phyloP scores from a whole-genome alignment of 331 rosid species.

The Acacia concinna region DNA sequence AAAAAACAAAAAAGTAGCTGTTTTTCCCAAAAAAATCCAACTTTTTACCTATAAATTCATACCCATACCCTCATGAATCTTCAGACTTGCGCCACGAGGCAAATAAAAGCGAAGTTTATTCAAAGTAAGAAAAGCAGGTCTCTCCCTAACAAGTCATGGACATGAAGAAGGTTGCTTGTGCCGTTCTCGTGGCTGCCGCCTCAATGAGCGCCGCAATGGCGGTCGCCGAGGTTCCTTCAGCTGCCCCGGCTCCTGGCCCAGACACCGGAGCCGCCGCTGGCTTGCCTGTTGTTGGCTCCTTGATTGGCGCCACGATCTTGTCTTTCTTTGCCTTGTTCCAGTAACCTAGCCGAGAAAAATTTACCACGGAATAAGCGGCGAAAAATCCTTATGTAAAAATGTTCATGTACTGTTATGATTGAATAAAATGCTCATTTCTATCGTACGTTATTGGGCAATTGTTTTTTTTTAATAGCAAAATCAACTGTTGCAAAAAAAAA shows the following conservation, averaged over 20 bases:
- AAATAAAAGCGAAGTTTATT: slow-evolving; percentile 4
- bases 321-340: slow-evolving; percentile 55
- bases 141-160: slow-evolving; percentile 45
- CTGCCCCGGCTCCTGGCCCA: slow-evolving; percentile 48
- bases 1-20: background rate
- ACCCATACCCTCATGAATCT: background rate
- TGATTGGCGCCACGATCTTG: slow-evolving; percentile 57
- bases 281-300: slow-evolving; percentile 51
- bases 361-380: background rate
- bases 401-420: slow-evolving; percentile 5
- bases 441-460: background rate
- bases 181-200: slow-evolving; percentile 45
- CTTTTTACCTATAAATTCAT: slow-evolving; percentile 15
- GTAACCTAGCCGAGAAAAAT: slow-evolving; percentile 5
- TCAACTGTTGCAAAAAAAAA: too few relatives aligned
- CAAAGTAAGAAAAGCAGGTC: slow-evolving; percentile 31
- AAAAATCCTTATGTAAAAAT: background rate
- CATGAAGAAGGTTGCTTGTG: slow-evolving; percentile 54
- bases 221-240: slow-evolving; percentile 32
- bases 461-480: too few relatives aligned
- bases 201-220: slow-evolving; percentile 59
- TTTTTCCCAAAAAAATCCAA: slow-evolving; percentile 2
- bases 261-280: slow-evolving; percentile 35
- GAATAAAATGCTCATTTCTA: slow-evolving; percentile 26
- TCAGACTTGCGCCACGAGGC: slow-evolving; percentile 29